phyloP scores from a whole-genome alignment of 805 yeast species.

The Yamadazyma ubonensis region DNA sequence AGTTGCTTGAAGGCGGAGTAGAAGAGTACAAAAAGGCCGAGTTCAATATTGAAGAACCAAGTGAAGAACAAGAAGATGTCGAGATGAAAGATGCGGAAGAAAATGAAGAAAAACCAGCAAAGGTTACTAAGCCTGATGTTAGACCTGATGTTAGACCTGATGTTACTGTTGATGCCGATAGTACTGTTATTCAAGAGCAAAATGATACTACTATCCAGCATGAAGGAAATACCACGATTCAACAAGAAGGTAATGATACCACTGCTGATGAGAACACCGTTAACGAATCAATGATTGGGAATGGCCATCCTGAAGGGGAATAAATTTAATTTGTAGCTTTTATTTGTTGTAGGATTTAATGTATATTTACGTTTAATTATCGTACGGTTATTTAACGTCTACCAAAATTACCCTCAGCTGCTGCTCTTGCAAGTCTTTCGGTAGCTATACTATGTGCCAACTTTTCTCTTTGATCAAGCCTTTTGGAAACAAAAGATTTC shows the following conservation, averaged over 20 bases:
- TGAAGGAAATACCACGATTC: conserved; percentile 46
- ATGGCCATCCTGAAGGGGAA: conserved; percentile 7
- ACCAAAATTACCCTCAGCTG: conserved; percentile 39
- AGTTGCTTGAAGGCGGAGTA: conserved; percentile 42
- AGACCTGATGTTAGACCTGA: conserved; percentile 9
- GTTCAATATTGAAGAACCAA: conserved; percentile 11
- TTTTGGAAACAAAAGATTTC: conserved; percentile 52
- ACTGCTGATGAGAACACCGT: conserved; percentile 41
- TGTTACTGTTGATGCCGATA: conserved; percentile 41
- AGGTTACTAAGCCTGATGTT: conserved; percentile 9
- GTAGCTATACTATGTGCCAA: conserved; percentile 55
- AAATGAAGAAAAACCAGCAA: conserved; percentile 17
- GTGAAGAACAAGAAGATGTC: conserved; percentile 14
- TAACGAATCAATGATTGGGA: conserved; percentile 24
- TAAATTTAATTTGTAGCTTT: background rate
- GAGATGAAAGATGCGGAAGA: conserved; percentile 14
- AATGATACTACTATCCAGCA: conserved; percentile 49
- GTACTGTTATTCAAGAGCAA: conserved; percentile 45
- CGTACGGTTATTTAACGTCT: conserved; percentile 8
- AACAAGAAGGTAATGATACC: conserved; percentile 50
- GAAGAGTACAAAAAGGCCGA: conserved; percentile 22
- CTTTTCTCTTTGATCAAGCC: conserved; percentile 62
- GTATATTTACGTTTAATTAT: conserved; percentile 10
- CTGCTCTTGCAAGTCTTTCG: conserved; percentile 49
- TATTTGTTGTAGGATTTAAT: conserved; percentile 7